Evolutionary conservation across 2,329 filamentous ascomycete genomes (phyloP).

Genomic region (Neoascochyta sp.): DNA sequence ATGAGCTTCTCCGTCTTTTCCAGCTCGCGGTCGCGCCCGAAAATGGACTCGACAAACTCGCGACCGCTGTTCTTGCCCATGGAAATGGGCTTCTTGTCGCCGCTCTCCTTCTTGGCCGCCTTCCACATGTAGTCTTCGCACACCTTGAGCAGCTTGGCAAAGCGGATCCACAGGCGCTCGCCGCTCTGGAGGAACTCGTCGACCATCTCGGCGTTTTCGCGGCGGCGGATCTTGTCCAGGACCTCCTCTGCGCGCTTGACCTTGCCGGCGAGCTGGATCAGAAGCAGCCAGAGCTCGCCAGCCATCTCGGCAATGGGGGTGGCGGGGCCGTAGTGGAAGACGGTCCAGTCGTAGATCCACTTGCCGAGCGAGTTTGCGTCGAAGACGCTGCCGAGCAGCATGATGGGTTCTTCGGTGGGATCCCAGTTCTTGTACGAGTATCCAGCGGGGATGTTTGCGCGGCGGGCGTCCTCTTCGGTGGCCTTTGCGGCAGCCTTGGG

Average conservation of each 20-base stretch:
- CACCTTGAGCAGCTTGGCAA: slow-evolving; percentile 80
- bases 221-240: slow-evolving; percentile 65
- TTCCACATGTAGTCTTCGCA: slow-evolving; percentile 96
- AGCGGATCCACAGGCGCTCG: slow-evolving; percentile 78
- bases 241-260: slow-evolving; percentile 84
- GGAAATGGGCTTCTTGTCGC: slow-evolving; percentile 59
- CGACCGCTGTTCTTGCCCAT: slow-evolving; percentile 87
- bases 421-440: slow-evolving; percentile 99
- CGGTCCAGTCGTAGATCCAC: slow-evolving; percentile 99
- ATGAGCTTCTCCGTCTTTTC: slow-evolving; percentile 91
- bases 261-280: slow-evolving; percentile 92
- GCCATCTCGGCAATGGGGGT: slow-evolving; percentile 87
- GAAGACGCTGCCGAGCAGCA: slow-evolving; percentile 91
- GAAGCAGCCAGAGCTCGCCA: slow-evolving; percentile 88
- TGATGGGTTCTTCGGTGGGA: slow-evolving; percentile 86
- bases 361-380: slow-evolving; percentile 96
- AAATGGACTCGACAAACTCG: slow-evolving; percentile 95
- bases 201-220: slow-evolving; percentile 73
- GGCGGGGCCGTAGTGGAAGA: slow-evolving; percentile 77
- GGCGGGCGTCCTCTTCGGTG: slow-evolving; percentile 62
- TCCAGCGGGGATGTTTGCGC: slow-evolving; percentile 72
- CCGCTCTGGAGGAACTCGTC: slow-evolving; percentile 89
- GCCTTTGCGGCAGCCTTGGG: slow-evolving; percentile 46
- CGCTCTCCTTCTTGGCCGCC: slow-evolving; percentile 66
- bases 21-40: slow-evolving; percentile 84